Evolutionary conservation across 2,329 filamentous ascomycete species (phyloP), one percentile per base, ranked within the genome.

Genomic region (Aspergillus sclerotialis): DNA sequence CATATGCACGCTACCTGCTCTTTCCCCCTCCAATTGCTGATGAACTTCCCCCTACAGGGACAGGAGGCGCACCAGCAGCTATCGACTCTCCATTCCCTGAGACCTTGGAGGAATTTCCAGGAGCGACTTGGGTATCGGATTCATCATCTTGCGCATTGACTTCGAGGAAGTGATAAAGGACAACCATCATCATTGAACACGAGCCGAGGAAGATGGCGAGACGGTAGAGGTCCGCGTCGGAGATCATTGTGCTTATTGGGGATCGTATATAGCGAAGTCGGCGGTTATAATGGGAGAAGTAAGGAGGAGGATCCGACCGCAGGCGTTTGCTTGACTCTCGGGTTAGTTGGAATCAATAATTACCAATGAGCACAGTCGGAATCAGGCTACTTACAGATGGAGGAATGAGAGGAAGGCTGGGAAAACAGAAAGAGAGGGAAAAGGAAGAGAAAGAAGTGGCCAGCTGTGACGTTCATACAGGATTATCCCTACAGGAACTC

Each of bases 81-180:
- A 19, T 32, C n/a, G 39, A 28, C 4, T 28, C 25, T 14, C 19
- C 23, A 7, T 4, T 21, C n/a, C 11, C 30, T 4, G n/a, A n/a
- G 9, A 18, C 13, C 23, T 40, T 41, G 14, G 38, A 31, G 2
- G 44, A 30, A 28, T 43, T 50, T 11, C 32, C 30, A 23, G 28
- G 15, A 7, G 36, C 21, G 12, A 35, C 19, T 9, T 38, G 16
- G 8, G 37, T 19, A 10, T 42, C 37, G 3, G 41, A 30, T 6
- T 52, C 47, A 27, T 69, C 64, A 38, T 81, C 74, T 46, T 74
- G 71, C n/a, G 86, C 78, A 58, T 98, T 96, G 69, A 94, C 77
- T 62, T 96, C 90, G 53, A 98, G 80, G 68, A 93, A 96, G 64
- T 96, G 88, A 67, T 98, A 96, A 17, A 94, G 67, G 18, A 98